These are phyloP conservation scores for Rhododendron ovatum DNA, from an alignment of 148 eudicot species.

Conservation along the genomic window DNA sequence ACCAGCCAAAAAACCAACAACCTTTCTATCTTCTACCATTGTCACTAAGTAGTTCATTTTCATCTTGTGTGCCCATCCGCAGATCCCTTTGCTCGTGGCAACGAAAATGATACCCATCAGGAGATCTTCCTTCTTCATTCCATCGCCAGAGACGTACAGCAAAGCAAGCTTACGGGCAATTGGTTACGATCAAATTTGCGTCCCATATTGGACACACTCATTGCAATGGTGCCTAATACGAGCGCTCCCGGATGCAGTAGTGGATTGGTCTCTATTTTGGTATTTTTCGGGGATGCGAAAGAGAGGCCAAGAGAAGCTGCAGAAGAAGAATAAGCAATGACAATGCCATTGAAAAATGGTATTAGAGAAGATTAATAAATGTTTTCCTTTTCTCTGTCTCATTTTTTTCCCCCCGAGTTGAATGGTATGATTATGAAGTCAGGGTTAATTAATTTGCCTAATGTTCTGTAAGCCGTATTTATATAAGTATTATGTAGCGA, in stretches of 20 bases:
- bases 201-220: constrained; percentile 72
- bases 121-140: constrained; percentile 60
- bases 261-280: constrained; percentile 40
- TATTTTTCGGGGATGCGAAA: constrained; percentile 44
- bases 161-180: constrained; percentile 52
- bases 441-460: too few relatives aligned
- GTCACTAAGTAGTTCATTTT: neutral
- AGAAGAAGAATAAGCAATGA: constrained; percentile 19
- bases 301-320: constrained; percentile 43
- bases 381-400: neutral
- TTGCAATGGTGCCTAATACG: constrained; percentile 34
- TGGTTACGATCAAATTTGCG: constrained; percentile 48
- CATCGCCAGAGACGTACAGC: constrained; percentile 53
- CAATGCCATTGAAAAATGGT: neutral
- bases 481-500: too few relatives aligned
- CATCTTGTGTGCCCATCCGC: constrained; percentile 6
- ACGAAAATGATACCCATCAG: constrained; percentile 64
- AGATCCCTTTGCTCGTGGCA: constrained; percentile 71
- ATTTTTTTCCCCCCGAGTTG: neutral
- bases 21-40: neutral
- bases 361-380: too few relatives aligned
- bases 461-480: too few relatives aligned
- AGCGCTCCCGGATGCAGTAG: constrained; percentile 37
- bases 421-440: too few relatives aligned
- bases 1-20: too few relatives aligned